Base-by-base conservation (phyloP, 2,329 filamentous ascomycete genomes). In the Colletotrichum sp. region DNA sequence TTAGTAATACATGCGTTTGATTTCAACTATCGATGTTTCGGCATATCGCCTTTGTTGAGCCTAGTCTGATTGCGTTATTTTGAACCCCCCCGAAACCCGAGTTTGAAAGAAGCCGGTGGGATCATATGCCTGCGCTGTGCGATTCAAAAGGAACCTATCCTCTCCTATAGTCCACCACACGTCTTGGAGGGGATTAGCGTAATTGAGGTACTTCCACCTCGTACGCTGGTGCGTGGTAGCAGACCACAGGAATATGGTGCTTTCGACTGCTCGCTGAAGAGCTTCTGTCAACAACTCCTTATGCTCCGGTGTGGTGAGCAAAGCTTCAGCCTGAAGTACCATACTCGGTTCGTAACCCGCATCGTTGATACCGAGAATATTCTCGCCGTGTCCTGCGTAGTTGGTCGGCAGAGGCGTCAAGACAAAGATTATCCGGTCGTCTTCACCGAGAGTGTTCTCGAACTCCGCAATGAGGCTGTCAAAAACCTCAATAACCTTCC, bases 201-300 rank as follows among this genome's bases (percentile, higher is more conserved):
- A 85, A 77, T 85, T 86, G 67, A 85, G 81, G 68, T 86, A 86
- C 70, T 81, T 81, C 78, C 82, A 85, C 8, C 48, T 24, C 2
- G 44, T 34, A 16, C 48, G 48, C 30, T 52, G 39, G 0, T 79
- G 65, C 52, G 83, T 80, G 28, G 77, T 64, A 1, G 72, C 72
- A 13, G 77, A 76, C 63, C 73, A 80, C 0, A 39, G 6, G 8
- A 13, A 28, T 6, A 68, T n/a, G 0, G 48, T 68, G n/a, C 6
- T 8, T 32, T 68, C 65, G 5, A 68, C 30, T 6, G 65, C 65
- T 3, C 36, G 13, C 8, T 59, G 78, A 10, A 84, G 81, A 39
- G 82, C 82, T 78, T 81, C 81, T 67, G 82, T 80, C 15, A 84
- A 79, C 5, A 83, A 79, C 18, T 62, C 36, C 71, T 78, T 77